These are phyloP conservation scores for Fusarium acutatum DNA, from an alignment of 2,329 filamentous ascomycete genomes.

Conservation along the genomic window DNA sequence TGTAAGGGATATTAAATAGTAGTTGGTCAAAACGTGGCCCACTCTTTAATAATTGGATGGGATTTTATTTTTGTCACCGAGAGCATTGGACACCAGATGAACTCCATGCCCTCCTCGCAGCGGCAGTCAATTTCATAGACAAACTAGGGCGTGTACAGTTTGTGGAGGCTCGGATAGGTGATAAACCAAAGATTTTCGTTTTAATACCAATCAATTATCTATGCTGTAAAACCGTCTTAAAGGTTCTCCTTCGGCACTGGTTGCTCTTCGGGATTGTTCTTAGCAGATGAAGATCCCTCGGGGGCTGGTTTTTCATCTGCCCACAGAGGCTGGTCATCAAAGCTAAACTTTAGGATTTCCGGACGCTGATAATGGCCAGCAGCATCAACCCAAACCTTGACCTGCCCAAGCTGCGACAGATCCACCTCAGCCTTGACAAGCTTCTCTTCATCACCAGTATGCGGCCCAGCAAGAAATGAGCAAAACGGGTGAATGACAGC, in stretches of 20 bases:
- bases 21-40: rapidly evolving
- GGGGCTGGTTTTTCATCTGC: rapidly evolving
- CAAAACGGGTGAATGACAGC: not conserved
- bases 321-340: not conserved
- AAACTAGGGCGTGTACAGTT: not conserved
- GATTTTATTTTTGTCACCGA: rapidly evolving
- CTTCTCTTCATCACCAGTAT: not conserved
- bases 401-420: not conserved
- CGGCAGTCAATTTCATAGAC: no score
- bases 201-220: no score
- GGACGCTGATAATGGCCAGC: not conserved
- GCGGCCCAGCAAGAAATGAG: not conserved
- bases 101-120: rapidly evolving
- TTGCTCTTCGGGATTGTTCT: rapidly evolving
- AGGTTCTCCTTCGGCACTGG: rapidly evolving
- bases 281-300: rapidly evolving
- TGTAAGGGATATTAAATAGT: no score
- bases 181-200: no score
- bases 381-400: not conserved
- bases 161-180: not conserved
- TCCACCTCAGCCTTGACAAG: not conserved
- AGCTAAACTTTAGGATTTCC: not conserved
- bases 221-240: rapidly evolving
- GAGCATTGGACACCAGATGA: rapidly evolving
- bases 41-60: not conserved